Base-by-base conservation (phyloP, 208 protist species). In the Acanthamoeba triangularis region DNA sequence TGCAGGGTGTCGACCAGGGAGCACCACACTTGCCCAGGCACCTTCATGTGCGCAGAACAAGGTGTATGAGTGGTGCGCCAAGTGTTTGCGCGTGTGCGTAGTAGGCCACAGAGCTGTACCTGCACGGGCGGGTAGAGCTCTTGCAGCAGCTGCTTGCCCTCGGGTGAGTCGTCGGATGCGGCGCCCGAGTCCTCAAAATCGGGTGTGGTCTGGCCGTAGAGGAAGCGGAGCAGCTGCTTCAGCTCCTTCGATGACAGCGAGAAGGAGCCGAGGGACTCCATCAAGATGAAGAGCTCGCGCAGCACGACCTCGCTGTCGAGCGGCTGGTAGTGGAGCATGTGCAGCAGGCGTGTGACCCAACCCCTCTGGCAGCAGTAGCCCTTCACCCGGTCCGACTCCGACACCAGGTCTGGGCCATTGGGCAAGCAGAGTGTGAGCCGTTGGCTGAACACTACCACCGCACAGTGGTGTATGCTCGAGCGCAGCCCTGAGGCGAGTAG, bases 221-320 rank as follows among this genome's bases (percentile, higher is more conserved):
- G 85, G 44, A 92, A 92, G 30, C 85, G 85, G 8, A 92, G 85
- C 16, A 92, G 63, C 63, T 92, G 85, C 56, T 92, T 92, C 18
- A 92, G 85, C 56, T 92, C 85, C 63, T 92, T 92, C 23, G 59
- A 69, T 16, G 85, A 92, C 14, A 92, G 85, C 30, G 85, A 92
- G 85, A 92, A 92, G 85, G 85, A 92, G 54, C 85, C 85, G 37
- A 92, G 63, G 37, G 85, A 92, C 56, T 92, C 85, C 63, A 92
- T 92, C 54, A 92, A 69, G 11, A 92, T 74, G 85, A 92, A 92
- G 33, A 92, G 56, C 85, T 92, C 85, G 54, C 85, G 59, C 54
- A 92, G 56, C 37, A 92, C 85, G 33, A 74, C 63, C 56, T 92
- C 85, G 37, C 63, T 92, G 41, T 92, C 85, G 33, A 82, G 33